Conservation (phyloP, 2,329 filamentous ascomycete species). For the Hymenoscyphus albidus region DNA sequence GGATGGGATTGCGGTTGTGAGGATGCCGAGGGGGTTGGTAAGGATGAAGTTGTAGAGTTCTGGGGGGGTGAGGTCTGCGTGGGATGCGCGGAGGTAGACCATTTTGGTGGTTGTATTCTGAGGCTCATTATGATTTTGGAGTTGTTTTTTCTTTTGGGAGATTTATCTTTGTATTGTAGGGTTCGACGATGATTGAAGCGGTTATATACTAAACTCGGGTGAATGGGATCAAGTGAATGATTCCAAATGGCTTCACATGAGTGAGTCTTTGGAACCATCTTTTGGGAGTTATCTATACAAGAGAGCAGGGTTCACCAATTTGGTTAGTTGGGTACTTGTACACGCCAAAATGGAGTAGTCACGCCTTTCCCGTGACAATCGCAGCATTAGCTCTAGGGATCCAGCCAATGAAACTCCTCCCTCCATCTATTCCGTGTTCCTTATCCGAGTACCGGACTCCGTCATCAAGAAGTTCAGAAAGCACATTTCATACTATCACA, state of each 20-base stretch:
- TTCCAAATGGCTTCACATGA: background rate
- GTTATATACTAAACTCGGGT: background rate
- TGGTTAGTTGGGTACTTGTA: background rate
- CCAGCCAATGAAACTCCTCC: background rate
- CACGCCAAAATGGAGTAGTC: background rate
- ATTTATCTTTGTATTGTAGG: background rate
- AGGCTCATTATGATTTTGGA: background rate
- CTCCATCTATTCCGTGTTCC: background rate
- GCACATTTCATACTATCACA: too few relatives aligned
- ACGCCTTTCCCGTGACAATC: background rate
- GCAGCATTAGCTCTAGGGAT: background rate
- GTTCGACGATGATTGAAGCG: background rate
- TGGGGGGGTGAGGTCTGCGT: slow-evolving; percentile 48
- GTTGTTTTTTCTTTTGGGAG: background rate
- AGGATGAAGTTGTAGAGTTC: slow-evolving; percentile 53
- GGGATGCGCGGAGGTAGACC: slow-evolving; percentile 50
- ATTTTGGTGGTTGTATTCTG: slow-evolving; percentile 37
- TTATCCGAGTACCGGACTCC: background rate
- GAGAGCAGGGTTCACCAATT: background rate
- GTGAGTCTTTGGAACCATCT: background rate
- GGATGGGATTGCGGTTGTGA: slow-evolving; percentile 59
- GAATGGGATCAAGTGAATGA: background rate
- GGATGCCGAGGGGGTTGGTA: slow-evolving; percentile 56
- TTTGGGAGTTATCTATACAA: background rate
- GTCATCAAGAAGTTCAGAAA: background rate